Evolutionary conservation across 768 basidiomycete genomes (phyloP).

Genomic region (Mycena albidolilacea): DNA sequence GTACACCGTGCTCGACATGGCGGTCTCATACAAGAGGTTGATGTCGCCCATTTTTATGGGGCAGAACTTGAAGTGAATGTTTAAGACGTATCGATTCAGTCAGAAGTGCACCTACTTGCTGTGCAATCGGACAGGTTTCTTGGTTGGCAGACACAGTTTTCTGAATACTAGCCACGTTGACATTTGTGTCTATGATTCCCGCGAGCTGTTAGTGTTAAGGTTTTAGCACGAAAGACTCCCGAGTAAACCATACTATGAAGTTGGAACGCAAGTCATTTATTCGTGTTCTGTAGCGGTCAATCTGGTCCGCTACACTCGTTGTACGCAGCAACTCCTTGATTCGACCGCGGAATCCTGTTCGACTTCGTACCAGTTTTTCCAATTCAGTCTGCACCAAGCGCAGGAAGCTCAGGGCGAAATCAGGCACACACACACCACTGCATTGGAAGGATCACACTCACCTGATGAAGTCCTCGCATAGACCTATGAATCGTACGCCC

Average conservation of each 20-base stretch:
- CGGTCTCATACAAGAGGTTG: no score
- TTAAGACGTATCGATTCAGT: no score
- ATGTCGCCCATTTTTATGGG: no score
- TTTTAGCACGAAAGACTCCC: no score
- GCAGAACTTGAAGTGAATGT: no score
- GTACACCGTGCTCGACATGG: no score
- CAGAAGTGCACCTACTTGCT: no score
- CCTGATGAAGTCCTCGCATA: conserved; percentile 2
- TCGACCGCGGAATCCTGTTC: not conserved
- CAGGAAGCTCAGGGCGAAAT: not conserved
- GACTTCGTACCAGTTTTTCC: not conserved
- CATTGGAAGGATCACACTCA: not conserved
- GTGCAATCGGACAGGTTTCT: no score
- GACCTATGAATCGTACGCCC: not conserved
- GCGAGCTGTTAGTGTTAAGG: not conserved
- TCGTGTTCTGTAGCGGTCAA: conserved; percentile 4
- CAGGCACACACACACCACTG: no score
- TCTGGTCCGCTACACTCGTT: not conserved
- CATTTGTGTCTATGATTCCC: not conserved
- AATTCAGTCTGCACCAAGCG: not conserved
- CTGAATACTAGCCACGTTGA: not conserved
- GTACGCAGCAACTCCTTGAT: not conserved
- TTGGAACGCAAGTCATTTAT: conserved; percentile 11
- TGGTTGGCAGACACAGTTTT: no score
- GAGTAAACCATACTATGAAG: conserved; percentile 5